Percentiles rank a stretch among this genome's conserved stretches.
These are phyloP conservation scores for Plenodomus biglobosus DNA, from an alignment of 2,329 filamentous ascomycete species.

Conservation along the genomic window DNA sequence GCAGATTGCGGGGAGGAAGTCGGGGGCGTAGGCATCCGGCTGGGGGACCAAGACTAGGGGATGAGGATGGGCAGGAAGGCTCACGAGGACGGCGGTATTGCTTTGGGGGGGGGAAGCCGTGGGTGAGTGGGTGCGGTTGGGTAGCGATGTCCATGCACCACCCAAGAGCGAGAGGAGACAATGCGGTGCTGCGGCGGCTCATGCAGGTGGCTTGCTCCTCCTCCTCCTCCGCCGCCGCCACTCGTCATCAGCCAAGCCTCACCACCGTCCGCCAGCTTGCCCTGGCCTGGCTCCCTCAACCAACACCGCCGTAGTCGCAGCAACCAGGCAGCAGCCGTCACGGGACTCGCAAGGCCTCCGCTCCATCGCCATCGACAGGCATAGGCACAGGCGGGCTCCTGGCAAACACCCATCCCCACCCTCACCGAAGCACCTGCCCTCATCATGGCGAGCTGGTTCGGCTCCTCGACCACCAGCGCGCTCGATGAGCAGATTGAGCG, in stretches of 20 bases:
- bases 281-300: no score
- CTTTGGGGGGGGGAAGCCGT: no score
- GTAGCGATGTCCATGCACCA: not conserved
- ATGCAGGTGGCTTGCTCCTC: conserved; percentile 4
- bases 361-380: not conserved
- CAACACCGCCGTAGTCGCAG: not conserved
- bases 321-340: not conserved
- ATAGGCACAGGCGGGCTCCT: no score
- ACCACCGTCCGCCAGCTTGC: not conserved
- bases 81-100: not conserved
- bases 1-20: not conserved
- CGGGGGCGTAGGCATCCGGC: not conserved
- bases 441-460: conserved; percentile 91
- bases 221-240: not conserved
- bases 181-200: no score
- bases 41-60: not conserved
- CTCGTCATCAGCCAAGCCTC: conserved; percentile 12
- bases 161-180: not conserved
- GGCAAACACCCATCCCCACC: no score
- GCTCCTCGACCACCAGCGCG: conserved; percentile 78
- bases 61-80: no score
- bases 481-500: conserved; percentile 97
- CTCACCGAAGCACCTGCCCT: no score
- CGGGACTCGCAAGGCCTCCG: not conserved
- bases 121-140: not conserved